Conservation (phyloP, 345 rosid genomes). For the Dipteronia sinensis region DNA sequence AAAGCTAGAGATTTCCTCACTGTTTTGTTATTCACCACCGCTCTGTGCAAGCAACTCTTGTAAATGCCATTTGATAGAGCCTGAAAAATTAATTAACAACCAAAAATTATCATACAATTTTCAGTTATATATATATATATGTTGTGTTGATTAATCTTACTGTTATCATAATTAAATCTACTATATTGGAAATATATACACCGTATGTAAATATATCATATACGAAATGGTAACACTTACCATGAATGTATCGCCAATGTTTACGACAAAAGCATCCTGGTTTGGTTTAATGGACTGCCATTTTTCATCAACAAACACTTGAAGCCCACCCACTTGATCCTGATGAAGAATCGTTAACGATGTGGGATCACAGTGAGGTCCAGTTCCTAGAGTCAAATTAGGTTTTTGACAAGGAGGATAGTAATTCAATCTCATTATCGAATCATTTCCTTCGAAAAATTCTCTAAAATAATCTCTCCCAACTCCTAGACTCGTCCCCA, state of each 20-base stretch:
- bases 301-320: slow-evolving; percentile 54
- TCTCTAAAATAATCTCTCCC: slow-evolving; percentile 43
- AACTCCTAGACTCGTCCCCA: slow-evolving; percentile 60
- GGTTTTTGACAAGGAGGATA: slow-evolving; percentile 70
- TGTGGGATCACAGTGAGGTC: slow-evolving; percentile 78
- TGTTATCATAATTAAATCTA: no score
- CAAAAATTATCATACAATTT: no score
- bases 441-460: slow-evolving; percentile 55
- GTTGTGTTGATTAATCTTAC: no score
- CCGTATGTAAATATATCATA: no score
- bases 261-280: slow-evolving; percentile 58
- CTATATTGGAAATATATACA: no score
- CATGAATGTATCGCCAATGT: slow-evolving; percentile 79
- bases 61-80: slow-evolving; percentile 60
- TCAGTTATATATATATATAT: no score
- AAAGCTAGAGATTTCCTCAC: slow-evolving; percentile 63
- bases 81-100: slow-evolving; percentile 21
- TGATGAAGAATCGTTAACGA: slow-evolving; percentile 80
- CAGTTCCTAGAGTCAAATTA: slow-evolving; percentile 59
- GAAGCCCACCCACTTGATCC: slow-evolving; percentile 68
- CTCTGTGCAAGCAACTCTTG: slow-evolving; percentile 73
- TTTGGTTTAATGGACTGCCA: slow-evolving; percentile 57
- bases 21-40: slow-evolving; percentile 49
- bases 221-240: slow-evolving; percentile 26
- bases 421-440: slow-evolving; percentile 67